Evolutionary conservation across 441 rosid genomes (phyloP).

Genomic region (Gossypium davidsonii): DNA sequence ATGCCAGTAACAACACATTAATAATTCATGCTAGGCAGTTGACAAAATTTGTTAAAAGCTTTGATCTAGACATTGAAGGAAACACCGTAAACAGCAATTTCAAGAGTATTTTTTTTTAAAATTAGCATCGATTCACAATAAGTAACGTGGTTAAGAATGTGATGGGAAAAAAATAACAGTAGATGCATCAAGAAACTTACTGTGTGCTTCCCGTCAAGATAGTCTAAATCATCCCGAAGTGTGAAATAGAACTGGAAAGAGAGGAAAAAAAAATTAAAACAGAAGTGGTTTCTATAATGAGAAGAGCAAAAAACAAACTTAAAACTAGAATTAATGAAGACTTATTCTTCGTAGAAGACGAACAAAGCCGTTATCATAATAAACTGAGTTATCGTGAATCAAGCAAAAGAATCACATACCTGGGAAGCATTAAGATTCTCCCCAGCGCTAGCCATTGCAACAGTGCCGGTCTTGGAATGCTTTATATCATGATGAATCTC

Average conservation of each 20-base stretch:
- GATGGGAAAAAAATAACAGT: background rate
- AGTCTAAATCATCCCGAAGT: conserved; percentile 80
- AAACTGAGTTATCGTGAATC: background rate
- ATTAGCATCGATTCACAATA: background rate
- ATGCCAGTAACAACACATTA: background rate
- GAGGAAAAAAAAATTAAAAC: background rate
- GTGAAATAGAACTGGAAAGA: conserved; percentile 80
- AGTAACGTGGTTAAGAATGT: background rate
- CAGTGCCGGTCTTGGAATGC: conserved; percentile 78
- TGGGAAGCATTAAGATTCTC: conserved; percentile 97
- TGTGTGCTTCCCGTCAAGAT: conserved; percentile 95
- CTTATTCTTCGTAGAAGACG: background rate
- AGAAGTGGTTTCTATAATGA: background rate
- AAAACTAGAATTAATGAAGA: too few relatives aligned
- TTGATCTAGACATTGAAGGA: background rate
- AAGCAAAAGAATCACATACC: conserved; percentile 33
- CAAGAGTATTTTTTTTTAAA: background rate
- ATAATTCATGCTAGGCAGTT: background rate
- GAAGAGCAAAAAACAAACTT: background rate
- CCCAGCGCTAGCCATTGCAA: conserved; percentile 97
- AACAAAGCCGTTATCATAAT: background rate
- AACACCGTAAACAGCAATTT: background rate
- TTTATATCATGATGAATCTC: conserved; percentile 87
- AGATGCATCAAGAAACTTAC: conserved; percentile 38
- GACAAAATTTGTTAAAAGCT: background rate